Conservation (phyloP, 2,329 filamentous ascomycete genomes). For the Colletotrichum trifolii region DNA sequence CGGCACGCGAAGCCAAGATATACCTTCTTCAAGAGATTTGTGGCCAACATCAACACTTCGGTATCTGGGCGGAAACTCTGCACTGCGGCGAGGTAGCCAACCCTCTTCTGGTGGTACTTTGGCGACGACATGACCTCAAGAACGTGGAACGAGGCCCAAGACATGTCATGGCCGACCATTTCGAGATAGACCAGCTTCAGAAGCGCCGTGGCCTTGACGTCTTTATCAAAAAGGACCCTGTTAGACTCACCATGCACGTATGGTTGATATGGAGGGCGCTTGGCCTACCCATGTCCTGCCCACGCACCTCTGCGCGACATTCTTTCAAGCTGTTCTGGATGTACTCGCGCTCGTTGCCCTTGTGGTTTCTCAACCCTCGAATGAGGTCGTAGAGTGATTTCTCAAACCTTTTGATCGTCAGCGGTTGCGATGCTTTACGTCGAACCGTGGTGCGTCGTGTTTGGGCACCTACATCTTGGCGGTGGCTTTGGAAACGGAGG, state of each 20-base stretch:
- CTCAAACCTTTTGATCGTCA: conserved; percentile 79
- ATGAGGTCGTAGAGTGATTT: conserved; percentile 99
- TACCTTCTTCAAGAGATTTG: conserved; percentile 95
- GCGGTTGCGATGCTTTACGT: neutral
- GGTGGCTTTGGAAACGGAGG: conserved; percentile 4
- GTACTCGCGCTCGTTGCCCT: conserved; percentile 94
- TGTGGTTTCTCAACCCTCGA: conserved; percentile 92
- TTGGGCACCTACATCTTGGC: conserved; percentile 30
- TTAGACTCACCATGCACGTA: conserved; percentile 20
- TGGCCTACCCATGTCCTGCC: conserved; percentile 86
- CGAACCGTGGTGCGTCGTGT: conserved; percentile 5
- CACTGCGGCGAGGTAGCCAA: conserved; percentile 93
- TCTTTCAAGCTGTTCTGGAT: conserved; percentile 94
- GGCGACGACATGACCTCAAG: conserved; percentile 98
- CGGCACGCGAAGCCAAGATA: conserved; percentile 9
- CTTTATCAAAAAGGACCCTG: conserved; percentile 54
- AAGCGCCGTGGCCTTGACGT: conserved; percentile 95
- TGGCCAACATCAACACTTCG: conserved; percentile 96
- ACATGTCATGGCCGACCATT: conserved; percentile 99
- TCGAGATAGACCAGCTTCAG: conserved; percentile 97
- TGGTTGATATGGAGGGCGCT: conserved; percentile 3
- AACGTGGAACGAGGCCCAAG: conserved; percentile 98
- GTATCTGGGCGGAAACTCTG: conserved; percentile 97
- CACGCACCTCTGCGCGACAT: conserved; percentile 92
- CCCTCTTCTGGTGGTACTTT: conserved; percentile 94